phyloP scores from a whole-genome alignment of 2,329 filamentous ascomycete genomes.

The Metarhizium guizhouense region DNA sequence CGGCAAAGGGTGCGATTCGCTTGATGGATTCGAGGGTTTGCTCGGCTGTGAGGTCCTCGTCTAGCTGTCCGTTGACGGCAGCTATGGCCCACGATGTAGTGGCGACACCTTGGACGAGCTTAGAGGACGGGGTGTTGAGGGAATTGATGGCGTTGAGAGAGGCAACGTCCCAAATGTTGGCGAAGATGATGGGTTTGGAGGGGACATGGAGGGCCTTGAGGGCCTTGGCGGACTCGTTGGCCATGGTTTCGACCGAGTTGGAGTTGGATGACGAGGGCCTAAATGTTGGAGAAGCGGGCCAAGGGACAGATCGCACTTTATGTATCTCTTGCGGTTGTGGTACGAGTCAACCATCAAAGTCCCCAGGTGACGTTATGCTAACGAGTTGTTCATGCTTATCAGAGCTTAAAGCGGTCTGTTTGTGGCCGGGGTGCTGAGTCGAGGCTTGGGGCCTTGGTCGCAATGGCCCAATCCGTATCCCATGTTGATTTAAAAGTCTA shows the following conservation, averaged over 20 bases:
- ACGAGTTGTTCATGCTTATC: too few species aligned
- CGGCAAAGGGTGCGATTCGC: constrained; percentile 33
- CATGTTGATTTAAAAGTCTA: too few species aligned
- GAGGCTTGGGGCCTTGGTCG: too few species aligned
- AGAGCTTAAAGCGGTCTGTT: too few species aligned
- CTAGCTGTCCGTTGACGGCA: constrained; percentile 30
- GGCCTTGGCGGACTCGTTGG: constrained; percentile 23
- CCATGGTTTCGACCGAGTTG: background rate
- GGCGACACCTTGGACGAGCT: constrained; percentile 34
- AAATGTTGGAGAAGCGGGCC: constrained; percentile 7
- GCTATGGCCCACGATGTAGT: constrained; percentile 45
- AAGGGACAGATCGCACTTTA: background rate
- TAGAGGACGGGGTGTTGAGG: constrained; percentile 24
- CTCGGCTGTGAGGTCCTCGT: constrained; percentile 39
- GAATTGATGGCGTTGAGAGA: constrained; percentile 36
- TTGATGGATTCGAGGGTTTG: constrained; percentile 40
- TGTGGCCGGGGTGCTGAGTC: too few species aligned
- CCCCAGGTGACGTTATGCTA: too few species aligned
- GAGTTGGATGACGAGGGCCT: background rate
- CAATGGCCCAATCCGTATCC: too few species aligned
- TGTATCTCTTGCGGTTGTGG: too few species aligned
- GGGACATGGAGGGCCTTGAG: constrained; percentile 39
- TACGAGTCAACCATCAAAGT: too few species aligned
- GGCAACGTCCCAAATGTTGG: constrained; percentile 46
- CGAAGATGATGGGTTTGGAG: constrained; percentile 40